Percentiles rank a stretch among this genome's conserved stretches.
Conservation (phyloP, 768 basidiomycete species). For the Podaxis sp. region DNA sequence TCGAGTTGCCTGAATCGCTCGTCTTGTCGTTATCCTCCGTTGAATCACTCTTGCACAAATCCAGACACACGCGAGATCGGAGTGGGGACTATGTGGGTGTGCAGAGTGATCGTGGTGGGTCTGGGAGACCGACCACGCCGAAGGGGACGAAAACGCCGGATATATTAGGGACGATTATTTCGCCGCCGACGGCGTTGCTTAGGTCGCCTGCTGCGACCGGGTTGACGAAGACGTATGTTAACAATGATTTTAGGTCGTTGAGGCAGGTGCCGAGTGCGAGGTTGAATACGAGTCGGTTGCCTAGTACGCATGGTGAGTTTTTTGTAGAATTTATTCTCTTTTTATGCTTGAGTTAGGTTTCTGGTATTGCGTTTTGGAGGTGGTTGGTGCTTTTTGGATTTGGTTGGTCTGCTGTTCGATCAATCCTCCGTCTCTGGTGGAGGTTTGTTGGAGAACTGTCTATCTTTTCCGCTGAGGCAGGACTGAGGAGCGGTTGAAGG, state of each 20-base stretch:
- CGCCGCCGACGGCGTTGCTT: conserved; percentile 68
- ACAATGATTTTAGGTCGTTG: conserved; percentile 81
- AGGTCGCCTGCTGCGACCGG: conserved; percentile 74
- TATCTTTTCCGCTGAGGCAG: no score
- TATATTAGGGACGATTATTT: conserved; percentile 64
- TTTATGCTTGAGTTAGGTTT: no score
- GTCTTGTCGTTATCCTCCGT: conserved; percentile 32
- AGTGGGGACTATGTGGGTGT: background rate
- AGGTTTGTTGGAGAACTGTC: no score
- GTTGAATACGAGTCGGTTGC: conserved; percentile 83
- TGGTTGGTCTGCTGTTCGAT: background rate
- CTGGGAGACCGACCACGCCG: conserved; percentile 52
- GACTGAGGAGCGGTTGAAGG: no score
- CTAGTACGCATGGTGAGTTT: conserved; percentile 72
- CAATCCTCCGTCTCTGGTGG: no score
- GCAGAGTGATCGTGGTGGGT: background rate
- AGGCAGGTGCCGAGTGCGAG: conserved; percentile 66
- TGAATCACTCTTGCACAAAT: background rate
- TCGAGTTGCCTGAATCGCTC: conserved; percentile 38
- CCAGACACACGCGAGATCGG: background rate
- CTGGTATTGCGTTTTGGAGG: no score
- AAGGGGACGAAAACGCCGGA: conserved; percentile 52
- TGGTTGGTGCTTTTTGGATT: background rate
- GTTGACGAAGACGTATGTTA: conserved; percentile 78
- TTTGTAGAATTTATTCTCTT: background rate